Evolutionary conservation across 2,329 filamentous ascomycete genomes (phyloP).

Genomic region (Trichoderma guizhouense): DNA sequence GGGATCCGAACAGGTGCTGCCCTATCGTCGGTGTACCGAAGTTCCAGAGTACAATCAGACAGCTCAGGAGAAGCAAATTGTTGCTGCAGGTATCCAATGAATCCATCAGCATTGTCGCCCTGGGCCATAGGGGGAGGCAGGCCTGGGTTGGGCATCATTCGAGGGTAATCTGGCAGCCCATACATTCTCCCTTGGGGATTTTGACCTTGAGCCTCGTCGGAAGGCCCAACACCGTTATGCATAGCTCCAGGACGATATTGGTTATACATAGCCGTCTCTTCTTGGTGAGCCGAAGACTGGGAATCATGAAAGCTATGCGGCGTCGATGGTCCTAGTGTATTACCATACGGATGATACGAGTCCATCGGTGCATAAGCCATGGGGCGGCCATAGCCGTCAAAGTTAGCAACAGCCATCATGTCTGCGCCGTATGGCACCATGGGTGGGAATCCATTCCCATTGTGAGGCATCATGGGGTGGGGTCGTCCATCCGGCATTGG

Average conservation of each 20-base stretch:
- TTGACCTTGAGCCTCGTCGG: slow-evolving; percentile 31
- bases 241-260: slow-evolving; percentile 39
- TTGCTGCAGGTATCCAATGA: slow-evolving; percentile 40
- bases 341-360: slow-evolving; percentile 32
- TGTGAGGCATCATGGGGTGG: slow-evolving; percentile 31
- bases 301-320: slow-evolving; percentile 62
- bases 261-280: slow-evolving; percentile 42
- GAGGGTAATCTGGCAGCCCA: slow-evolving; percentile 30
- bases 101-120: slow-evolving; percentile 35
- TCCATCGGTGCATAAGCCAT: slow-evolving; percentile 36
- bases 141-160: slow-evolving; percentile 33
- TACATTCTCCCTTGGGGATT: slow-evolving; percentile 32
- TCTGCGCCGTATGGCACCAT: slow-evolving; percentile 37
- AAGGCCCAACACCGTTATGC: slow-evolving; percentile 35
- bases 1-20: slow-evolving; percentile 42
- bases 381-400: slow-evolving; percentile 39
- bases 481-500: slow-evolving; percentile 33
- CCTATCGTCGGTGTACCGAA: slow-evolving; percentile 42
- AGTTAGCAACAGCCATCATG: slow-evolving; percentile 33
- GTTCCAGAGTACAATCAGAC: slow-evolving; percentile 47
- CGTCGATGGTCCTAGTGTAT: slow-evolving; percentile 51
- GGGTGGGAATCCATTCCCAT: slow-evolving; percentile 37
- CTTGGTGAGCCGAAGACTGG: slow-evolving; percentile 51
- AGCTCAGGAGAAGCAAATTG: slow-evolving; percentile 32
- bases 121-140: slow-evolving; percentile 28